A percentile compares a stretch with the other conserved stretches of the same genome.
Conservation (phyloP, 495 filamentous ascomycete genomes). For the Cudoniella acicularis region DNA sequence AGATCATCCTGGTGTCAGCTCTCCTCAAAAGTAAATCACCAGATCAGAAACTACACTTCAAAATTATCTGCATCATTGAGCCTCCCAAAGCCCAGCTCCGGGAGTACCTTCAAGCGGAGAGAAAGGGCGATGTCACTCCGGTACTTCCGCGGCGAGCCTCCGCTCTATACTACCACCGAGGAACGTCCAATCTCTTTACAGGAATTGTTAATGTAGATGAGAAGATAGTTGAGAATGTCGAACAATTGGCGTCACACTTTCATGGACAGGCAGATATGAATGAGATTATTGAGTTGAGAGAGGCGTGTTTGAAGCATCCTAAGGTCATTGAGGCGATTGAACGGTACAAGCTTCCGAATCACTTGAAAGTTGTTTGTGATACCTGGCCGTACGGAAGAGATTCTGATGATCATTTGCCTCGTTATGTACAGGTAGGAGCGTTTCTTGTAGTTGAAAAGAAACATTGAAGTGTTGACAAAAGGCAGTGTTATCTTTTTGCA, state of each 20-base stretch:
- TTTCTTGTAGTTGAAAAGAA: not conserved
- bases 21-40: slow-evolving; percentile 7
- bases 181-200: slow-evolving; percentile 16
- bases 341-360: slow-evolving; percentile 17
- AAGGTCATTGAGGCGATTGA: slow-evolving; percentile 12
- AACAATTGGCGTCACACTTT: slow-evolving; percentile 13
- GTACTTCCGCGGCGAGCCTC: slow-evolving; percentile 10
- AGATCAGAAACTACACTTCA: slow-evolving; percentile 13
- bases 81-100: slow-evolving; percentile 15
- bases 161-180: slow-evolving; percentile 18
- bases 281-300: slow-evolving; percentile 17
- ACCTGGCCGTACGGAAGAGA: slow-evolving; percentile 23
- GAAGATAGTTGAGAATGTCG: slow-evolving; percentile 5
- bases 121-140: not conserved
- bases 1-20: slow-evolving; percentile 14
- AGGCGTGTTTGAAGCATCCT: slow-evolving; percentile 12
- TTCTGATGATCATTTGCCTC: slow-evolving; percentile 11
- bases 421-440: slow-evolving; percentile 16
- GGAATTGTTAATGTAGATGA: slow-evolving; percentile 9
- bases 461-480: not conserved
- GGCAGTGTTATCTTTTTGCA: slow-evolving; percentile 20
- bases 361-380: slow-evolving; percentile 19
- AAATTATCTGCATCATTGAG: slow-evolving; percentile 18
- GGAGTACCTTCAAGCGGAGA: slow-evolving; percentile 11
- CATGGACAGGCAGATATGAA: slow-evolving; percentile 21